Base-by-base conservation (phyloP, 140 eudicot genomes). In the Anethum foeniculum region DNA sequence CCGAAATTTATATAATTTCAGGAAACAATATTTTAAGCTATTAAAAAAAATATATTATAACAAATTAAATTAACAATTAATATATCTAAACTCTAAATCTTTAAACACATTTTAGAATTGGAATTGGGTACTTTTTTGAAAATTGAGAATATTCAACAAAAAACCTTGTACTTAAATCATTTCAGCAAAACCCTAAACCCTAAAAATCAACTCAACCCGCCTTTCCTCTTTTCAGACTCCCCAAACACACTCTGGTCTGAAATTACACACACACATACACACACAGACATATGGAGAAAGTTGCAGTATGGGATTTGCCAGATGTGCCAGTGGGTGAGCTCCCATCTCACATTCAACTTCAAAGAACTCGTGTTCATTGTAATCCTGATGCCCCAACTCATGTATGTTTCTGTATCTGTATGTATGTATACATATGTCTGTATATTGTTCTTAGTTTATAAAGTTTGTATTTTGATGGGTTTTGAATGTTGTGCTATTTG, bases 331-430 rank as follows among this genome's bases (percentile, higher is more conserved):
- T 83, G 75, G 94, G 91, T 11, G 72, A 79, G 71, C 91, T 94
- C 44, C 99, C 99, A 7, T 85, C 85, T 11, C 97, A 92, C 81
- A 80, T 94, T 23, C 84, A 88, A 52, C 95, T 90, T 25, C 96
- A 92, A 78, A 86, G 89, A 80, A 92, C 97, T 75, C 96, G 99
- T 16, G 99, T 94, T 27, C 38, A 48, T 79, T 90, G 97, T 85
- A 89, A 83, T 14, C 64, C 82, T 48, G 97, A 92, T 79, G 99
- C 99, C 47, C 97, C 99, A 4, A 89, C 91, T 44, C 81, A 94
- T 82, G 98, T 94, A 88, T 5, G 47, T 27, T 32, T 83, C 38
- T 78, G 38, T 62, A 3, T n/a, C 18, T 19, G 25, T 76, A 15
- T 39, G 21, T 79, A 64, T 32, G 32, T 69, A 10, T 79, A 51